Evolutionary conservation across 306 rosid genomes (phyloP).

Genomic region (Vachellia pachyceras): DNA sequence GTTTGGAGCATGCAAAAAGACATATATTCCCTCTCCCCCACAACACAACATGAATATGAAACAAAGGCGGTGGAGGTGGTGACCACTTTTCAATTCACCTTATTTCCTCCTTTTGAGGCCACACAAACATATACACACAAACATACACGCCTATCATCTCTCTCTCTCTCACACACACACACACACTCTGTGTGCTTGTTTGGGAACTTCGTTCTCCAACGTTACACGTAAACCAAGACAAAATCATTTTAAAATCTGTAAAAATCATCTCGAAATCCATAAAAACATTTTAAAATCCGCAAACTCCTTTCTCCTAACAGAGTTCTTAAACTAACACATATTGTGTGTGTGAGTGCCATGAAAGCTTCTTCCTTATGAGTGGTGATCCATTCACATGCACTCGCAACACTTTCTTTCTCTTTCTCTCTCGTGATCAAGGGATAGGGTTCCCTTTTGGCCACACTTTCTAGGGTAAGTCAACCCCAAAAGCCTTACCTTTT

Average conservation of each 20-base stretch:
- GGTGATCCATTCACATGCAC: slow-evolving; percentile 64
- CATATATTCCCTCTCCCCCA: slow-evolving; percentile 83
- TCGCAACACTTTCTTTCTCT: slow-evolving; percentile 43
- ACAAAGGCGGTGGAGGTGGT: slow-evolving; percentile 68
- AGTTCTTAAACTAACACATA: too few species aligned
- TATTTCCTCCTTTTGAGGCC: slow-evolving; percentile 68
- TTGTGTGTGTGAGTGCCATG: slow-evolving; percentile 32
- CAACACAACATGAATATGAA: slow-evolving; percentile 75
- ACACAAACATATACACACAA: slow-evolving; percentile 43
- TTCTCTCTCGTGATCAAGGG: slow-evolving; percentile 57
- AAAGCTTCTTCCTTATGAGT: slow-evolving; percentile 59
- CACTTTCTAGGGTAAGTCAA: slow-evolving; percentile 88
- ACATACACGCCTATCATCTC: background rate
- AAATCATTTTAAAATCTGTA: too few species aligned
- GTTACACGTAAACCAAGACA: too few species aligned
- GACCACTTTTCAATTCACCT: slow-evolving; percentile 62
- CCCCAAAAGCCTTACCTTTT: slow-evolving; percentile 66
- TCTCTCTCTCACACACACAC: background rate
- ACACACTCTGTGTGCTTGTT: background rate
- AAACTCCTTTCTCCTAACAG: too few species aligned
- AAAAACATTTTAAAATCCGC: too few species aligned
- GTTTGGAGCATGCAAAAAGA: slow-evolving; percentile 77
- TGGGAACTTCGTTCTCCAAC: too few species aligned
- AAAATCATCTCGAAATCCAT: too few species aligned
- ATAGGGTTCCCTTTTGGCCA: slow-evolving; percentile 82